These are phyloP conservation scores for Monosporascus ibericus DNA, from an alignment of 2,329 filamentous ascomycete species.

Conservation along the genomic window DNA sequence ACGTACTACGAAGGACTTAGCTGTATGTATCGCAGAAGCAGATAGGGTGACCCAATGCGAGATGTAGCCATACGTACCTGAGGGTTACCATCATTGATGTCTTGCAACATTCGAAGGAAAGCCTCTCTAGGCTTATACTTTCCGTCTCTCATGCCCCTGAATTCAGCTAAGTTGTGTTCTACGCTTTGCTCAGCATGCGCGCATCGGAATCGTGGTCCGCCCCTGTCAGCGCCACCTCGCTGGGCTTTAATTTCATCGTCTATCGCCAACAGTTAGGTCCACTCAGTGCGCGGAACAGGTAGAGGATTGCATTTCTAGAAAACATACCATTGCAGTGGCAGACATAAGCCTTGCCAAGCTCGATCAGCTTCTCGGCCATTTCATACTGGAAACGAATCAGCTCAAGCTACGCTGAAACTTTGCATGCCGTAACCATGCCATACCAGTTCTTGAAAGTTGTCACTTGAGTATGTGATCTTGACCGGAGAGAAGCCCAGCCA, in stretches of 20 bases:
- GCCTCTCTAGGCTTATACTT: slow-evolving; percentile 82
- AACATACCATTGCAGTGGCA: slow-evolving; percentile 68
- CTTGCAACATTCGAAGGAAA: slow-evolving; percentile 89
- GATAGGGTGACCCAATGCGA: neutral
- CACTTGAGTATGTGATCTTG: slow-evolving; percentile 78
- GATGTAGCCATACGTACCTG: slow-evolving; percentile 51
- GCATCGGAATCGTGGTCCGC: slow-evolving; percentile 70
- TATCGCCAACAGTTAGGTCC: slow-evolving; percentile 12
- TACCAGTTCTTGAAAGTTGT: slow-evolving; percentile 73
- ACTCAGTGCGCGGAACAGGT: neutral
- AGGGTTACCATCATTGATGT: slow-evolving; percentile 75
- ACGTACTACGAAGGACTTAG: no score
- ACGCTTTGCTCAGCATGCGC: slow-evolving; percentile 68
- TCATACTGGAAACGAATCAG: slow-evolving; percentile 52
- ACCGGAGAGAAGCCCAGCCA: slow-evolving; percentile 82
- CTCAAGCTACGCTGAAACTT: neutral
- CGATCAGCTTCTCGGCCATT: slow-evolving; percentile 78
- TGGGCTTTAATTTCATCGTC: slow-evolving; percentile 81
- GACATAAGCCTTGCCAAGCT: slow-evolving; percentile 67
- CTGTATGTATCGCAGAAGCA: no score
- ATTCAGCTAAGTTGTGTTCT: slow-evolving; percentile 74
- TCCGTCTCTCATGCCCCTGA: slow-evolving; percentile 84
- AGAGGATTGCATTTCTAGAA: neutral
- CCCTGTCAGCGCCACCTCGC: slow-evolving; percentile 68
- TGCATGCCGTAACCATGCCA: neutral